A percentile compares a stretch with the other conserved stretches of the same genome.
These are phyloP conservation scores for Chalara sp. DNA, from an alignment of 2,329 filamentous ascomycete genomes.

Conservation along the genomic window DNA sequence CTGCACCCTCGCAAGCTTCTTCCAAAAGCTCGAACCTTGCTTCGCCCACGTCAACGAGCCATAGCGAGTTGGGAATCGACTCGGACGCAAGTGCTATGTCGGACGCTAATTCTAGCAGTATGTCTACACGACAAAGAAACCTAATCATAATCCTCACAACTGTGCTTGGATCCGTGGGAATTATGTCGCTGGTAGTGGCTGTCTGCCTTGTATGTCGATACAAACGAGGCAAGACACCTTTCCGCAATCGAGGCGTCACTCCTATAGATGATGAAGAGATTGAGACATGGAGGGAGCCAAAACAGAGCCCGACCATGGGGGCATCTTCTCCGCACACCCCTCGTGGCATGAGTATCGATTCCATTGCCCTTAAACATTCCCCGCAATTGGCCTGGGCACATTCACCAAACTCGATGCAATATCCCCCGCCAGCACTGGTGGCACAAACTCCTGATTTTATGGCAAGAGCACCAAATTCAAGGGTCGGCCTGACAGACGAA, in stretches of 20 bases:
- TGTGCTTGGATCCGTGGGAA: conserved; percentile 21
- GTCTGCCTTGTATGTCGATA: conserved; percentile 18
- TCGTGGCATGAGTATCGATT: conserved; percentile 7
- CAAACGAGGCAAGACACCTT: conserved; percentile 25
- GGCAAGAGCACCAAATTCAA: conserved; percentile 55
- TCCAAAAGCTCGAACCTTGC: background rate
- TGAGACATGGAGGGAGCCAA: conserved; percentile 44
- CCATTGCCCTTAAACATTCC: conserved; percentile 9
- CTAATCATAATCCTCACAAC: conserved; percentile 20
- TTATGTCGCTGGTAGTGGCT: conserved; percentile 14
- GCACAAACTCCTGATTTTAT: conserved; percentile 38
- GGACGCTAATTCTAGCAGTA: background rate
- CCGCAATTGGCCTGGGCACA: conserved; percentile 23
- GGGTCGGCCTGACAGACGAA: conserved; percentile 56
- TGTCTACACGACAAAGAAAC: conserved; percentile 5
- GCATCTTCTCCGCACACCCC: background rate
- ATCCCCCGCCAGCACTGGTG: conserved; percentile 22
- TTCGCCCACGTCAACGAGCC: background rate
- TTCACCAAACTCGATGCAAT: conserved; percentile 17
- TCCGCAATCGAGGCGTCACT: conserved; percentile 49
- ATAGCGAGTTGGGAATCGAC: background rate
- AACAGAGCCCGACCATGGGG: conserved; percentile 6
- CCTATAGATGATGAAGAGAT: conserved; percentile 62
- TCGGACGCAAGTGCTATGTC: background rate
- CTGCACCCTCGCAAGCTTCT: background rate